Conservation (phyloP, 2,329 filamentous ascomycete genomes). For the Fusarium tjaetaba region DNA sequence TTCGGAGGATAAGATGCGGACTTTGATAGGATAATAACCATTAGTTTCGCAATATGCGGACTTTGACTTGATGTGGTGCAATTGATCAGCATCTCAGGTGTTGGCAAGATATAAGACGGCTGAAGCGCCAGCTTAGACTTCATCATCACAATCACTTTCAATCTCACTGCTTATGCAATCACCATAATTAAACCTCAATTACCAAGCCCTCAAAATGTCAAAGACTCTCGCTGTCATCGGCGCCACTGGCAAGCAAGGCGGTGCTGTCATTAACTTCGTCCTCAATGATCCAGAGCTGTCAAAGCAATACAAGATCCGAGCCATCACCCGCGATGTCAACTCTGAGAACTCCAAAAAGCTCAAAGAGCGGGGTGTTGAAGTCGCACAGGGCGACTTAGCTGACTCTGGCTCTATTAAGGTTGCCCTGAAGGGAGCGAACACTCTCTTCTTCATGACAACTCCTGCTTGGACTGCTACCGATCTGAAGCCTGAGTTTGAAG, state of each 20-base stretch:
- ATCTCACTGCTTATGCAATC: background rate
- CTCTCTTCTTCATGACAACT: conserved; percentile 60
- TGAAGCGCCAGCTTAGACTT: background rate
- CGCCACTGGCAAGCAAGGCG: conserved; percentile 63
- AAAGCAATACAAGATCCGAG: conserved; percentile 58
- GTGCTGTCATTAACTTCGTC: conserved; percentile 57
- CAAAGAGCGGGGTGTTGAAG: conserved; percentile 42
- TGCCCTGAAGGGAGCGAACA: conserved; percentile 57
- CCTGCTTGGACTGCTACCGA: conserved; percentile 49
- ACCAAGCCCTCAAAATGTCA: conserved; percentile 32
- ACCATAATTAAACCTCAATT: background rate
- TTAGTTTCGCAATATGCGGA: background rate
- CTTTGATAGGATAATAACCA: background rate
- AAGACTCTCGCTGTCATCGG: conserved; percentile 59
- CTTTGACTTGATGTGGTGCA: background rate
- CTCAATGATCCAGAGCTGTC: conserved; percentile 57
- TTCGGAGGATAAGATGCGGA: background rate
- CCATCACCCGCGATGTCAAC: conserved; percentile 58
- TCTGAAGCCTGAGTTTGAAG: conserved; percentile 49
- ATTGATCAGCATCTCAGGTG: background rate
- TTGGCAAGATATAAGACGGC: background rate
- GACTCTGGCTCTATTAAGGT: conserved; percentile 50
- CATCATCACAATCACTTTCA: background rate
- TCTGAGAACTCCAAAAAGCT: conserved; percentile 48
- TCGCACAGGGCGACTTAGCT: conserved; percentile 54